phyloP scores from a whole-genome alignment of 2,329 filamentous ascomycete species.

The Aspergillus sergii region DNA sequence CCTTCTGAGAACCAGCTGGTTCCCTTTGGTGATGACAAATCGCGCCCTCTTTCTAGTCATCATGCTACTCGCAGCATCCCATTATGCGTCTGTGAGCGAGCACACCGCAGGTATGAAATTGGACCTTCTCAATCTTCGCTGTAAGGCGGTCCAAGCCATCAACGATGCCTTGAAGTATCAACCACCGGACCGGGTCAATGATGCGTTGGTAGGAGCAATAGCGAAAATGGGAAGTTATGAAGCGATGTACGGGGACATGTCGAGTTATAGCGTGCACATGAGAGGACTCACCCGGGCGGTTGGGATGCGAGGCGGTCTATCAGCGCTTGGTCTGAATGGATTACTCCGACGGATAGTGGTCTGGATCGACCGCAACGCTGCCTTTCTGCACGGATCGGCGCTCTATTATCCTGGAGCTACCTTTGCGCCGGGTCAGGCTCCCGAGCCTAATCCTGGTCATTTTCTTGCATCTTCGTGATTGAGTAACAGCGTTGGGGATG shows the following conservation, averaged over 20 bases:
- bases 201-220: slow-evolving; percentile 52
- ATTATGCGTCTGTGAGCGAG: slow-evolving; percentile 38
- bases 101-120: slow-evolving; percentile 19
- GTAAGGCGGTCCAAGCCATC: slow-evolving; percentile 48
- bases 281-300: slow-evolving; percentile 48
- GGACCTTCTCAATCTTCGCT: slow-evolving; percentile 47
- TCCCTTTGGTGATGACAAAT: slow-evolving; percentile 47
- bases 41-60: slow-evolving; percentile 45
- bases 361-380: slow-evolving; percentile 52
- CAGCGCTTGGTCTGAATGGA: slow-evolving; percentile 47
- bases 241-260: slow-evolving; percentile 51
- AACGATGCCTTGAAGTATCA: slow-evolving; percentile 42
- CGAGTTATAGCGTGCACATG: slow-evolving; percentile 53
- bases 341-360: slow-evolving; percentile 51
- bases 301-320: slow-evolving; percentile 48
- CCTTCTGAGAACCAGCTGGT: slow-evolving; percentile 43
- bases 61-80: slow-evolving; percentile 46
- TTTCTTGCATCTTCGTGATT: slow-evolving; percentile 31
- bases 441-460: slow-evolving; percentile 37
- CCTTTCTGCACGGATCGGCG: slow-evolving; percentile 37
- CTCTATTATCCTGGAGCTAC: slow-evolving; percentile 37
- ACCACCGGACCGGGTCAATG: slow-evolving; percentile 33
- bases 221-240: slow-evolving; percentile 58
- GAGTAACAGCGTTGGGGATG: background rate
- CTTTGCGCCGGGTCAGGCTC: slow-evolving; percentile 28